These are phyloP conservation scores for Gnomoniopsis sp. DNA, from an alignment of 2,329 filamentous ascomycete species.

Conservation along the genomic window DNA sequence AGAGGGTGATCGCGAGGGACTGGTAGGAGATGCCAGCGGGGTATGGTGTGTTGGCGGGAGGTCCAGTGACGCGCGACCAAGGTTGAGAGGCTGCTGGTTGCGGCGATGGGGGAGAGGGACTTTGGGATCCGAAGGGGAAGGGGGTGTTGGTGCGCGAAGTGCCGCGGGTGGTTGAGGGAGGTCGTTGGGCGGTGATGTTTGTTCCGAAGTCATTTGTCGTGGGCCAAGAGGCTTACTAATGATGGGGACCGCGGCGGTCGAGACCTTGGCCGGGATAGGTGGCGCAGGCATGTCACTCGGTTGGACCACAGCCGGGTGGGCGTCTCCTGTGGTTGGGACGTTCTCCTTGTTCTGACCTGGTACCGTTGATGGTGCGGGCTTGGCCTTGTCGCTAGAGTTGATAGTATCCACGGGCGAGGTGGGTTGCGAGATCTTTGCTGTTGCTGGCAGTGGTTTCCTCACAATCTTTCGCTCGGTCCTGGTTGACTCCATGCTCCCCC, in stretches of 20 bases:
- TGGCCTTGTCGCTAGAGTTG: neutral
- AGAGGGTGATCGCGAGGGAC: constrained; percentile 16
- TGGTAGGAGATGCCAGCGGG: neutral
- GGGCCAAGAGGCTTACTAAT: constrained; percentile 18
- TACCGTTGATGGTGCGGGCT: neutral
- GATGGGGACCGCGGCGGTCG: neutral
- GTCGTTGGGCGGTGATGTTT: constrained; percentile 3
- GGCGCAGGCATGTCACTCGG: neutral
- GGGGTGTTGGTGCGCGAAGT: neutral
- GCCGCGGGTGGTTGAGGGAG: neutral
- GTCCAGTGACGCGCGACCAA: constrained; percentile 3
- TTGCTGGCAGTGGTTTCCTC: constrained; percentile 47
- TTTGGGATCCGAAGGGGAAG: neutral
- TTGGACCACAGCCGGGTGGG: neutral
- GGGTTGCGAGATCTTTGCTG: neutral
- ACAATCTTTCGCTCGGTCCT: constrained; percentile 37
- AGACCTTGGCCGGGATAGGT: neutral
- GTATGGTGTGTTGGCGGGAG: constrained; percentile 5
- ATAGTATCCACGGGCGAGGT: neutral
- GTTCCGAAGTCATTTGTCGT: constrained; percentile 9
- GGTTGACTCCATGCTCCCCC: constrained; percentile 42
- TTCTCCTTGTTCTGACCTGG: constrained; percentile 17
- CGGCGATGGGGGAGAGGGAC: neutral
- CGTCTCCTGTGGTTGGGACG: constrained; percentile 18
- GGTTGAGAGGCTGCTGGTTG: neutral